Conservation (phyloP, 1,284 basidiomycete genomes). For the Apiotrichum domesticum region DNA sequence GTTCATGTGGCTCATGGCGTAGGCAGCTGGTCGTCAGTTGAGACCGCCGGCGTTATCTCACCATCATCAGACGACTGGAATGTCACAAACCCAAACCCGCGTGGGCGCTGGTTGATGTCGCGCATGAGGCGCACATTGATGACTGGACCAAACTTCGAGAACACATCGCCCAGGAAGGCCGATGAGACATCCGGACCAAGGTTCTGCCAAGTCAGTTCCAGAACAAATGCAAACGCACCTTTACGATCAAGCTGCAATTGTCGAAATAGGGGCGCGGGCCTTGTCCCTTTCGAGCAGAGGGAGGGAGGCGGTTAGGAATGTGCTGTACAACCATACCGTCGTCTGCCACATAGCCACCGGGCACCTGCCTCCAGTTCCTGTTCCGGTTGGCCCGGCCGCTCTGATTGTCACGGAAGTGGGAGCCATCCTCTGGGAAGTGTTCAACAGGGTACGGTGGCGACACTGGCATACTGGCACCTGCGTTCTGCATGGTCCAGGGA, state of each 20-base stretch:
- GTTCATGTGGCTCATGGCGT: slow-evolving; percentile 28
- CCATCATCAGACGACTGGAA: slow-evolving; percentile 78
- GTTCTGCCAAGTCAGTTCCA: slow-evolving; percentile 54
- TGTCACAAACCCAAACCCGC: slow-evolving; percentile 93
- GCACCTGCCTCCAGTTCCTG: slow-evolving; percentile 6
- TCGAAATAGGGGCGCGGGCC: slow-evolving; percentile 71
- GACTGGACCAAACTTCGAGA: slow-evolving; percentile 71
- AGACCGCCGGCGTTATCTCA: slow-evolving; percentile 36
- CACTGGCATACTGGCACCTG: background rate
- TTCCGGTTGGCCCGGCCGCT: background rate
- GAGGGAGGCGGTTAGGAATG: slow-evolving; percentile 78
- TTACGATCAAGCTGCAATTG: slow-evolving; percentile 74
- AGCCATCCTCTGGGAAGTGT: background rate
- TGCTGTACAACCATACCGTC: slow-evolving; percentile 55
- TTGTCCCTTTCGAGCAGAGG: slow-evolving; percentile 65
- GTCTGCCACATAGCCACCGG: slow-evolving; percentile 24
- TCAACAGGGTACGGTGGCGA: slow-evolving; percentile 1
- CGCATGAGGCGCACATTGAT: slow-evolving; percentile 91
- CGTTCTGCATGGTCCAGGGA: slow-evolving; percentile 31
- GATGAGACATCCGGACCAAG: slow-evolving; percentile 78
- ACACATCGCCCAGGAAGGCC: slow-evolving; percentile 70
- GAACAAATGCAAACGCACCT: slow-evolving; percentile 17
- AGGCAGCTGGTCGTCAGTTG: slow-evolving; percentile 15
- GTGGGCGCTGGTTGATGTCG: slow-evolving; percentile 72
- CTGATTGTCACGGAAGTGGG: background rate